Evolutionary conservation across 306 rosid species (phyloP).

Genomic region (Erythrophleum fordii): DNA sequence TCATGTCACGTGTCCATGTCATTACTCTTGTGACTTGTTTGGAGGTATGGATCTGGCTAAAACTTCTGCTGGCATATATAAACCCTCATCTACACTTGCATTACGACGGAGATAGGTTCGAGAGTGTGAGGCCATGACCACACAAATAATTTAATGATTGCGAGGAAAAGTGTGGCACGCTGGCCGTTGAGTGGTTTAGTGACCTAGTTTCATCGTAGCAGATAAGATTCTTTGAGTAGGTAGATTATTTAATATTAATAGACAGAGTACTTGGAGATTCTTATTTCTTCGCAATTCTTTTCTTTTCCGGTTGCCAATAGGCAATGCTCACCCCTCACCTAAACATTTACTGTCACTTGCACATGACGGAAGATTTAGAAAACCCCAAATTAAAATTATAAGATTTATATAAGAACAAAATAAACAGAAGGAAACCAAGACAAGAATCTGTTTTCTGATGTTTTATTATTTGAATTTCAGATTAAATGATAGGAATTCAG

Average conservation of each 20-base stretch:
- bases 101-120: slow-evolving; percentile 22
- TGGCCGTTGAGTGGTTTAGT: slow-evolving; percentile 11
- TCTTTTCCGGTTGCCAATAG: slow-evolving; percentile 18
- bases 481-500: not conserved
- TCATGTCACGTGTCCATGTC: not conserved
- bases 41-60: not conserved
- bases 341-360: slow-evolving; percentile 22
- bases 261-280: slow-evolving; percentile 41
- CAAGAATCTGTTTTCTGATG: not conserved
- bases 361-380: slow-evolving; percentile 12
- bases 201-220: slow-evolving; percentile 24
- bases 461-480: not conserved
- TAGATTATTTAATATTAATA: slow-evolving; percentile 3
- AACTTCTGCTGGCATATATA: not conserved
- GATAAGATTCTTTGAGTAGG: slow-evolving; percentile 42
- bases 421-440: not conserved
- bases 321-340: not conserved
- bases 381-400: slow-evolving; percentile 7
- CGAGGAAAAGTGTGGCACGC: slow-evolving; percentile 29
- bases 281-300: slow-evolving; percentile 24
- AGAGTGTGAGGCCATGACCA: slow-evolving; percentile 11
- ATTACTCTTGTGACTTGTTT: slow-evolving; percentile 14
- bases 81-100: slow-evolving; percentile 20
- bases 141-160: slow-evolving; percentile 43
- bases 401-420: not conserved